Evolutionary conservation across 2,329 filamentous ascomycete genomes (phyloP).

Genomic region (Clonostachys rhizophaga): DNA sequence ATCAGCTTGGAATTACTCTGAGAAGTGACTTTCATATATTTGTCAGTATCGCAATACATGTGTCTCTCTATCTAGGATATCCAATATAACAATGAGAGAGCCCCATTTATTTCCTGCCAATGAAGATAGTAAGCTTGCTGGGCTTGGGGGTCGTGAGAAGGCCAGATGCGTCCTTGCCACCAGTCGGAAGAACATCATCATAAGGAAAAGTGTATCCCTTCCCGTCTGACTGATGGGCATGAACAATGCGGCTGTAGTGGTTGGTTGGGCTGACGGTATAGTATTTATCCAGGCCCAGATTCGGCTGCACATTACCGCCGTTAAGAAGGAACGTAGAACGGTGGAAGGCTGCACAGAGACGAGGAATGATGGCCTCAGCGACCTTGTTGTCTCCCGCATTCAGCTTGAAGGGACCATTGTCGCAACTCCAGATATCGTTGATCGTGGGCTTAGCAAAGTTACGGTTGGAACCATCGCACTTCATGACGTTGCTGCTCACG

Average conservation of each 20-base stretch:
- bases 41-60: too few species aligned
- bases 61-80: too few species aligned
- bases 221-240: constrained; percentile 53
- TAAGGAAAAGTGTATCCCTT: constrained; percentile 64
- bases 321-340: constrained; percentile 38
- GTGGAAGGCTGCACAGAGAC: constrained; percentile 45
- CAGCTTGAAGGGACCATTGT: constrained; percentile 38
- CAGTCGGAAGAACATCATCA: constrained; percentile 60
- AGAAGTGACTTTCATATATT: too few species aligned
- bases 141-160: constrained; percentile 16
- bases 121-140: constrained; percentile 17
- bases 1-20: too few species aligned
- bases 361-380: constrained; percentile 36
- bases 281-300: constrained; percentile 26
- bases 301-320: constrained; percentile 43
- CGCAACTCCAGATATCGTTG: constrained; percentile 45
- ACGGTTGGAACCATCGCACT: constrained; percentile 34
- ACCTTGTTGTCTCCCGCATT: constrained; percentile 26
- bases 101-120: constrained; percentile 7
- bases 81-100: too few species aligned
- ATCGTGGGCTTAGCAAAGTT: constrained; percentile 34
- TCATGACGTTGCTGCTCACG: constrained; percentile 23
- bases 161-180: constrained; percentile 44
- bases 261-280: constrained; percentile 37
- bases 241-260: constrained; percentile 58